Evolutionary conservation across 768 basidiomycete species (phyloP).

Genomic region (Pholiota microspora): DNA sequence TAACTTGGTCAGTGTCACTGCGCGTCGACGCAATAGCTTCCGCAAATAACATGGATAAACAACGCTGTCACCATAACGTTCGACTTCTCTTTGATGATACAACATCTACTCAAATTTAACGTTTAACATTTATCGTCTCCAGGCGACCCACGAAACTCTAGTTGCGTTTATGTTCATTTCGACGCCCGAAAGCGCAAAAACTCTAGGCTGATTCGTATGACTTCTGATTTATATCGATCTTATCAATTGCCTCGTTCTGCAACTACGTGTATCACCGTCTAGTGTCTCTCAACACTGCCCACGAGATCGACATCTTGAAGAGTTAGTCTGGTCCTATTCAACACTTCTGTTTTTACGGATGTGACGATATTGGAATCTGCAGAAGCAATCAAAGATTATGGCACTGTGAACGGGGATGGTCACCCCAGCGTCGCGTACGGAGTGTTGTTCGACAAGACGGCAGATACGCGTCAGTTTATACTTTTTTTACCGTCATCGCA

Average conservation of each 20-base stretch:
- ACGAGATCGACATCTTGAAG: conserved; percentile 36
- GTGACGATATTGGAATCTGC: not conserved
- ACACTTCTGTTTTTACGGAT: not conserved
- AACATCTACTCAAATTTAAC: no score
- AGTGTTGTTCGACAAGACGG: conserved; percentile 45
- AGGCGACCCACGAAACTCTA: no score
- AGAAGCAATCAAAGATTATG: conserved; percentile 46
- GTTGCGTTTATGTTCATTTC: conserved; percentile 4
- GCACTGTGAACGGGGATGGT: conserved; percentile 36
- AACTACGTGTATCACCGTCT: not conserved
- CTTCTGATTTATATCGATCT: no score
- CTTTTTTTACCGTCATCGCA: not conserved
- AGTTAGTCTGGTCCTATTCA: conserved; percentile 18
- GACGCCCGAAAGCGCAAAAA: not conserved
- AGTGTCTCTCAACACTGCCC: conserved; percentile 29
- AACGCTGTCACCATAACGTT: not conserved
- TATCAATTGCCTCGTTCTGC: not conserved
- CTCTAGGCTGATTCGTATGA: no score
- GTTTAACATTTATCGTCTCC: no score
- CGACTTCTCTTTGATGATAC: no score
- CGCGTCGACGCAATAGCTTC: not conserved
- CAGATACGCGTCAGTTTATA: conserved; percentile 36
- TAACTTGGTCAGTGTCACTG: no score
- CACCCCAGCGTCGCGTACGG: conserved; percentile 38
- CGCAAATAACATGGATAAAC: not conserved